phyloP scores from a whole-genome alignment of 208 protist genomes.

The Naegleria gruberi region DNA sequence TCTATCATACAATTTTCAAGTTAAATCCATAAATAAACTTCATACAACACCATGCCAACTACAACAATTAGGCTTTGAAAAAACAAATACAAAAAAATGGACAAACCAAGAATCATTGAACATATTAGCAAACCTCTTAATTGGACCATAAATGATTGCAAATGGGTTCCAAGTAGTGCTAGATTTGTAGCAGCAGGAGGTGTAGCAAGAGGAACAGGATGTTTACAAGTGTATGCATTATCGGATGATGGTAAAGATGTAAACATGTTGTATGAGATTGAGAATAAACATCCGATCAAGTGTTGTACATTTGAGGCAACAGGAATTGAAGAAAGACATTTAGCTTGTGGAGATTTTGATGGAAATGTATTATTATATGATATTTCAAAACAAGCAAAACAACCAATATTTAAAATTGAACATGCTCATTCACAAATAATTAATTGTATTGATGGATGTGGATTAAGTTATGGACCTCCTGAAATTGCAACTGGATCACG shows the following conservation, averaged over 20 bases:
- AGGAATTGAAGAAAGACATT: slow-evolving; percentile 13
- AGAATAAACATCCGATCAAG: slow-evolving; percentile 58
- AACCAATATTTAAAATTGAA: slow-evolving; percentile 36
- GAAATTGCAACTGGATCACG: slow-evolving; percentile 23
- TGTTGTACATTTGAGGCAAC: slow-evolving; percentile 70
- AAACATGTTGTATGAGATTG: slow-evolving; percentile 47
- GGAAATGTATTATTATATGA: slow-evolving; percentile 69
- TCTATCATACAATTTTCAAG: too few relatives aligned
- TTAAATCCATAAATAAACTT: too few relatives aligned
- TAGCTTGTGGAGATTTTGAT: slow-evolving; percentile 73
- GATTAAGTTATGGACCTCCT: slow-evolving; percentile 13
- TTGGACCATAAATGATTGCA: slow-evolving; percentile 74
- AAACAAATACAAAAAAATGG: background rate
- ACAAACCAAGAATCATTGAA: slow-evolving; percentile 58
- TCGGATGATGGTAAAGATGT: slow-evolving; percentile 59
- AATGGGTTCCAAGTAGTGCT: slow-evolving; percentile 72
- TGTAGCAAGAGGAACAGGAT: slow-evolving; percentile 48
- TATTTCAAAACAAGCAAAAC: slow-evolving; percentile 46
- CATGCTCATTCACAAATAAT: slow-evolving; percentile 80
- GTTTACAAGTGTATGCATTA: slow-evolving; percentile 58
- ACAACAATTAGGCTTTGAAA: too few relatives aligned
- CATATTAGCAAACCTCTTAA: slow-evolving; percentile 74
- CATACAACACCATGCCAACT: too few relatives aligned
- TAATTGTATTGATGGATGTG: slow-evolving; percentile 78
- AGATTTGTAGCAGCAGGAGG: slow-evolving; percentile 64